Base-by-base conservation (phyloP, 805 yeast species). In the Saccharomycopsis babjevae region DNA sequence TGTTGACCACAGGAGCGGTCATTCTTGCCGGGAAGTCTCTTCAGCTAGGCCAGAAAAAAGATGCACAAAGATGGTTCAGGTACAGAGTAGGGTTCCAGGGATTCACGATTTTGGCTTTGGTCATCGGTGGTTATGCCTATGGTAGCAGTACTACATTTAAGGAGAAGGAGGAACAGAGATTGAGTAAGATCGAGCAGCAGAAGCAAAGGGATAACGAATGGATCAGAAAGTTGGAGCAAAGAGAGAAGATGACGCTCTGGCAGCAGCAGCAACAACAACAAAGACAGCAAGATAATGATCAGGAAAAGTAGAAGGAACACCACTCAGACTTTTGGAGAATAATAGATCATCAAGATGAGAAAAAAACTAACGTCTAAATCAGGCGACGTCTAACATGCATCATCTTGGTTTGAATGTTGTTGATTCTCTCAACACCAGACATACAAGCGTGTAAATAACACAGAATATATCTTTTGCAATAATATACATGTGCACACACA, bases 1-100 rank as follows among this genome's bases (percentile, higher is more conserved):
- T 87, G 3, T 82, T 86, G 56, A 92, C 97, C 2, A 81, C 88
- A 8, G 88, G 85, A 2, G 97, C 97, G 0, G 89, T 92, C 38
- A 74, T 80, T 0, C 74, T 91, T 65, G 96, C 97, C 2, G 91
- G 90, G 2, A 79, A 81, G 65, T 88, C 92, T 28, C 77, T 91
- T 64, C 80, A 85, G 67, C 75, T 77, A 36, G 96, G 97, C 30
- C 83, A 89, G 66, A 80, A 84, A 64, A 75, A 77, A 54, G 83
- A 83, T 59, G 96, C 97, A 0, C 96, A 92, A 73, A 80, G 81
- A 57, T 91, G 89, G 83, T 92, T 89, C 77, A 80, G 93, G 67
- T 89, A 90, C 83, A 86, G 97, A 77, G 93, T 92, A 55, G 94
- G 82, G 0, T 79, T 90, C 67, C 97, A 92, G 73, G 89, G 88